Base-by-base conservation (phyloP, 1,284 basidiomycete species). In the Hemileia vastatrix region DNA sequence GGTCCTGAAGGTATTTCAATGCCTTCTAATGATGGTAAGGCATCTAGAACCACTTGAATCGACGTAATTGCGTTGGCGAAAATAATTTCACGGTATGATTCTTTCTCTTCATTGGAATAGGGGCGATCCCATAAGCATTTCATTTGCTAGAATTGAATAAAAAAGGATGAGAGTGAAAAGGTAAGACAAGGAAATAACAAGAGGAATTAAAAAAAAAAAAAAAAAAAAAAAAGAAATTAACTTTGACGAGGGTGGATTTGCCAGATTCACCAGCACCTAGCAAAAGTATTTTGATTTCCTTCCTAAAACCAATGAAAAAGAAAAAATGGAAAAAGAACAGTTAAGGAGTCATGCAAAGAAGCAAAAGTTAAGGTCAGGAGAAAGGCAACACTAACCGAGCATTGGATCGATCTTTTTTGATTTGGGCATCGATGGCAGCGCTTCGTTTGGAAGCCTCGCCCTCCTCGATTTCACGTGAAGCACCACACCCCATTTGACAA, bases 211-310 rank as follows among this genome's bases (percentile, higher is more conserved):
- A n/a, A n/a, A n/a, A 8, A 43, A n/a, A n/a, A n/a, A 43, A 43
- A 43, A 43, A 43, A 43, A 43, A 8, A 43, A n/a, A 23, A 31
- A 18, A 24, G 19, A 24, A n/a, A 68, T 78, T 45, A 62, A 86
- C 86, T 80, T 91, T 91, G 74, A 92, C 82, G 68, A 92, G 81
- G 3, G 92, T 95, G 9, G 88, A 90, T 77, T 96, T 96, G 49
- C 92, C 92, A 32, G 86, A 89, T 73, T 94, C 92, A 40, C 92
- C 92, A 48, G 92, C 92, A 40, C 92, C 92, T 31, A 95, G 81
- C 23, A 96, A 80, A 57, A 95, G 80, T 57, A 65, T 59, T 68
- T 57, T 70, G 59, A 73, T 67, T 63, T 59, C 57, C 40, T 59
- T 59, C n/a, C 50, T 59, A 50, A 18, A 50, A 21, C 15, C n/a